These are phyloP conservation scores for Monilinia vaccinii-corymbosi DNA, from an alignment of 2,329 filamentous ascomycete genomes.

Conservation along the genomic window DNA sequence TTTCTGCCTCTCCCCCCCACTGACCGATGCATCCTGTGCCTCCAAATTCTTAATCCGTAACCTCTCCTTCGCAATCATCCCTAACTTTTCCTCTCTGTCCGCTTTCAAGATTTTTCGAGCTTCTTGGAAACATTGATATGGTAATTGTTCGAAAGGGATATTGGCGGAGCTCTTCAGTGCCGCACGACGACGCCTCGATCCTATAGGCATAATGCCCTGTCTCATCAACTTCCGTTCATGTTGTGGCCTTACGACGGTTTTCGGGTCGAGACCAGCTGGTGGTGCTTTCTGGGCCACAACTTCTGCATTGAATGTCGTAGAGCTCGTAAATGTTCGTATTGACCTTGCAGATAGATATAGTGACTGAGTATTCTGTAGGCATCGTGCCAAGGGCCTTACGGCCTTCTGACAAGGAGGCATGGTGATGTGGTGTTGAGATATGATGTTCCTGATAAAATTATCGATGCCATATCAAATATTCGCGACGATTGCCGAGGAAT, in stretches of 20 bases:
- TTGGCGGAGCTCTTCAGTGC: slow-evolving; percentile 59
- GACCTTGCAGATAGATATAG: slow-evolving; percentile 19
- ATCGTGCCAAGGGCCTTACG: slow-evolving; percentile 46
- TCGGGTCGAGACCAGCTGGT: slow-evolving; percentile 49
- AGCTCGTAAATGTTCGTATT: slow-evolving; percentile 26
- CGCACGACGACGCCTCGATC: slow-evolving; percentile 74
- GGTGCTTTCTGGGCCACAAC: slow-evolving; percentile 30
- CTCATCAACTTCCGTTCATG: slow-evolving; percentile 61
- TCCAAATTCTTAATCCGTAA: slow-evolving; percentile 60
- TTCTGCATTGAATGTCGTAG: slow-evolving; percentile 31
- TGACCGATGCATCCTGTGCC: slow-evolving; percentile 45
- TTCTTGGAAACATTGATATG: slow-evolving; percentile 97
- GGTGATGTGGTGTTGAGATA: slow-evolving; percentile 15
- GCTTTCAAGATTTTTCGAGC: slow-evolving; percentile 72
- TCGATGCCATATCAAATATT: slow-evolving; percentile 13
- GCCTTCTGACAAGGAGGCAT: slow-evolving; percentile 55
- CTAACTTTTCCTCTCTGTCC: slow-evolving; percentile 74
- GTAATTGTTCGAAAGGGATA: slow-evolving; percentile 78
- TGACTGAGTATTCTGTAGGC: slow-evolving; percentile 36
- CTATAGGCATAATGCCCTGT: slow-evolving; percentile 62
- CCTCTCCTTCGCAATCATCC: slow-evolving; percentile 58
- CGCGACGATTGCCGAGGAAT: slow-evolving; percentile 20
- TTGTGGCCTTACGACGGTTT: slow-evolving; percentile 53
- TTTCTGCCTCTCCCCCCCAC: slow-evolving; percentile 56
- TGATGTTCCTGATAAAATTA: slow-evolving; percentile 21